phyloP scores from a whole-genome alignment of 2,329 filamentous ascomycete genomes.

The Beauveria varroae region DNA sequence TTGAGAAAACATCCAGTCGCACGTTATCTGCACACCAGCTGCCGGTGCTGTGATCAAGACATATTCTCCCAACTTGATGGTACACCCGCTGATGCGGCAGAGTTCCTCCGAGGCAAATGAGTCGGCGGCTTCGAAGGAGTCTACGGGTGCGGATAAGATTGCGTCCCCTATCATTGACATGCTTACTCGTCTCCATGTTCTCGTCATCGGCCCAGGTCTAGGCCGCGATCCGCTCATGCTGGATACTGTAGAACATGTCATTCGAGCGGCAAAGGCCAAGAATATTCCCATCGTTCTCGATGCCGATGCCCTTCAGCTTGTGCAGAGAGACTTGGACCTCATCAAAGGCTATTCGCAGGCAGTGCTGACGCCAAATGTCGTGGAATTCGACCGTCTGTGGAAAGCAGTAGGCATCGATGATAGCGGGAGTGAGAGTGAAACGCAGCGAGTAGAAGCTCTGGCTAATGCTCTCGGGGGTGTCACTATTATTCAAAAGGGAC shows the following conservation, averaged over 20 bases:
- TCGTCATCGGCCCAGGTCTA: slow-evolving; percentile 88
- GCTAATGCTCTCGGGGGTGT: slow-evolving; percentile 76
- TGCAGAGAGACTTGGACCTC: slow-evolving; percentile 67
- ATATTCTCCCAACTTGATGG: slow-evolving; percentile 97
- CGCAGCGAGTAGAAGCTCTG: slow-evolving; percentile 53
- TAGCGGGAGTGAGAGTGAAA: slow-evolving; percentile 26
- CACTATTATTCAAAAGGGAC: slow-evolving; percentile 85
- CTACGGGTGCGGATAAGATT: slow-evolving; percentile 43
- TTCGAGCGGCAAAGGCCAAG: slow-evolving; percentile 66
- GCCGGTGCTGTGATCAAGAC: slow-evolving; percentile 90
- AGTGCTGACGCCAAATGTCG: slow-evolving; percentile 89
- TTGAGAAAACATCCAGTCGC: slow-evolving; percentile 47
- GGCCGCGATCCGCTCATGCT: slow-evolving; percentile 89
- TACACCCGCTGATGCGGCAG: slow-evolving; percentile 91
- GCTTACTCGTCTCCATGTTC: slow-evolving; percentile 79
- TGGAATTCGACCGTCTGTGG: slow-evolving; percentile 81
- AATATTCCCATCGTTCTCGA: slow-evolving; percentile 80
- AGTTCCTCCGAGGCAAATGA: slow-evolving; percentile 40
- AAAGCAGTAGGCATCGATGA: slow-evolving; percentile 64
- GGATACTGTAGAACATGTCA: slow-evolving; percentile 70
- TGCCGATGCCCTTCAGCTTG: slow-evolving; percentile 77
- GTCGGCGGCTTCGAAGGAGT: slow-evolving; percentile 29
- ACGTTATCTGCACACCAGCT: slow-evolving; percentile 90
- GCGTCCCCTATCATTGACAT: slow-evolving; percentile 66
- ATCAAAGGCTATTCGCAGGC: slow-evolving; percentile 75